Percentiles rank a stretch among this genome's conserved stretches.
Evolutionary conservation across 2,329 filamentous ascomycete species (phyloP).

Genomic region (Diaporthe amygdali): DNA sequence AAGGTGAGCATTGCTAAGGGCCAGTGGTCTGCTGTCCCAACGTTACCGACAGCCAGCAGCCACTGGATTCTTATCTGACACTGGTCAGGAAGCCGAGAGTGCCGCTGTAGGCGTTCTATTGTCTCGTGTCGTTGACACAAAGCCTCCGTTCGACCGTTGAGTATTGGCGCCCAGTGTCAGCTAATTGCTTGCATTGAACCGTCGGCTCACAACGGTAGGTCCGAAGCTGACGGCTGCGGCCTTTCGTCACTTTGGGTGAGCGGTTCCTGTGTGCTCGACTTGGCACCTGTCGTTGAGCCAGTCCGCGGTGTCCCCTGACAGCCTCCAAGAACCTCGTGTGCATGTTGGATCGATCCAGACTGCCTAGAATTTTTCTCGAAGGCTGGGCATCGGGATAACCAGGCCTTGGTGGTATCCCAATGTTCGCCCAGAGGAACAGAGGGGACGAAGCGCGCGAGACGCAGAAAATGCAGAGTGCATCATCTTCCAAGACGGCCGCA

Average conservation of each 20-base stretch:
- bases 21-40: not conserved
- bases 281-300: conserved; percentile 12
- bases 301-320: conserved; percentile 2
- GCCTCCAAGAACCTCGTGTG: not conserved
- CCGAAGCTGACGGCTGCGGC: conserved; percentile 10
- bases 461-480: not conserved
- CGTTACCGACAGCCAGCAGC: not conserved
- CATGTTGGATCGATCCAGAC: conserved; percentile 12
- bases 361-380: conserved; percentile 14
- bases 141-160: not conserved
- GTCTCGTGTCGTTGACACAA: not conserved
- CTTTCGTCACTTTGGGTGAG: conserved; percentile 12
- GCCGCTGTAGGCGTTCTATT: not conserved
- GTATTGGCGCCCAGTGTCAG: not conserved
- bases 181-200: conserved; percentile 13
- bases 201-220: conserved; percentile 8
- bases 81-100: not conserved
- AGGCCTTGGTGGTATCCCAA: not conserved
- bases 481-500: not conserved
- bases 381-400: not conserved
- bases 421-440: not conserved
- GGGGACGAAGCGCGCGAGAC: not conserved
- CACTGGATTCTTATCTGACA: not conserved
- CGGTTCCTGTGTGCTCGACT: conserved; percentile 4
- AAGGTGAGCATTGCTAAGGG: not conserved